Evolutionary conservation across 768 basidiomycete species (phyloP), one percentile per base, ranked within the genome.

Genomic region (Thelephora ganbajun): DNA sequence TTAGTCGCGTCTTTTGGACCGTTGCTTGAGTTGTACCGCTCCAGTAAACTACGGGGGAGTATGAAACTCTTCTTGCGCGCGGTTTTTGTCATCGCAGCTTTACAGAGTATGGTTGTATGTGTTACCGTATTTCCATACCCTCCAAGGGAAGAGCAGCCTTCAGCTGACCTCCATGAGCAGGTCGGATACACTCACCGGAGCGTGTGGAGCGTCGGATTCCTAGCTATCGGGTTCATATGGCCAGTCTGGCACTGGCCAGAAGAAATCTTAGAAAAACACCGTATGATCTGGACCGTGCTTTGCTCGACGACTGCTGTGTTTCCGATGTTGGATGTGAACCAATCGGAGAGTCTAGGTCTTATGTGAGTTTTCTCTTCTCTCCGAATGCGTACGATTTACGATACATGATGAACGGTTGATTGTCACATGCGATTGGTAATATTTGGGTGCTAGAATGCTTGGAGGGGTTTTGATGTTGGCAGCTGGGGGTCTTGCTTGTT

Each of bases 21-120:
- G 18, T 41, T 41, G 16, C 22, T 41, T 14, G 12, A 41, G 16
- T 9, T 22, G 39, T 18, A 18, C 39, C 3, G 39, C 22, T n/a
- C 18, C 9, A 14, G 39, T 22, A 16, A 14, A 35, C 35, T 13
- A 45, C n/a, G 11, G 39, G 45, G 44, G 35, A 43, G 16, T 18
- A 41, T 43, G 22, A 50, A 51, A 35, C 43, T 61, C n/a, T 42
- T 63, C 0, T 14, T 64, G 1, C 61, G 62, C 14, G 57, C 53
- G 6, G 33, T 54, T 1, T 55, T 73, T 22, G 64, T 73, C 4
- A 52, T 74, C 2, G 56, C 54, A 1, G 70, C 69, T 2, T 66
- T 87, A 43, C 71, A 79, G 52, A 69, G 74, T 41, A 86, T 88
- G 83, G 83, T 85, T 57, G 85, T 84, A 61, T 44, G 83, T 69